phyloP scores from a whole-genome alignment of 768 basidiomycete genomes.

The Serendipita indica region DNA sequence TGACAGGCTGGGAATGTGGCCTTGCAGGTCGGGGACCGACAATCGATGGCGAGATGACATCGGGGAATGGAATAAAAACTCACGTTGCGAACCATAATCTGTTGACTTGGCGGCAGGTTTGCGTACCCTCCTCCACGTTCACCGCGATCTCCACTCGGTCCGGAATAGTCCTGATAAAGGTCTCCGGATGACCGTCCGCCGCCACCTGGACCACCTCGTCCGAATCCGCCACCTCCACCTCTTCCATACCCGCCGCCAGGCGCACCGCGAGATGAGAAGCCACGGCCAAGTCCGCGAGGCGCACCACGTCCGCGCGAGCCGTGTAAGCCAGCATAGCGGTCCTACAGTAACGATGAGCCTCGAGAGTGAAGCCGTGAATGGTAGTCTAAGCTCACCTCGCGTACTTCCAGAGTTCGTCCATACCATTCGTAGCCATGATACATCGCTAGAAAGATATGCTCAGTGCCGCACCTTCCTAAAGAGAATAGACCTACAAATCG shows the following conservation, averaged over 20 bases:
- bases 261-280: constrained; percentile 36
- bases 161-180: constrained; percentile 84
- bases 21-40: neutral
- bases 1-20: too few relatives aligned
- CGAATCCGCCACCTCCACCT: constrained; percentile 25
- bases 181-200: constrained; percentile 62
- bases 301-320: constrained; percentile 12
- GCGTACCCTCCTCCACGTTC: constrained; percentile 21
- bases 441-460: constrained; percentile 44
- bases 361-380: too few relatives aligned
- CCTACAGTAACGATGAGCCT: constrained; percentile 30
- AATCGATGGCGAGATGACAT: neutral
- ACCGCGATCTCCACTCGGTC: constrained; percentile 39
- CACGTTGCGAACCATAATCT: constrained; percentile 98
- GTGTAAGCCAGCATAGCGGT: constrained; percentile 60
- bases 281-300: constrained; percentile 13
- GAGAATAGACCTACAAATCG: constrained; percentile 52
- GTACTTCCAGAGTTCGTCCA: constrained; percentile 86
- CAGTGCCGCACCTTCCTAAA: neutral
- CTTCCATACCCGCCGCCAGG: constrained; percentile 36
- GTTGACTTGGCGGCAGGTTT: constrained; percentile 63
- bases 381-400: constrained; percentile 46
- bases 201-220: constrained; percentile 28
- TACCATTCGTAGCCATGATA: constrained; percentile 98
- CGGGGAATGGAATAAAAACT: constrained; percentile 29